These are phyloP conservation scores for Amanita jacksonii DNA, from an alignment of 768 basidiomycete genomes.

Conservation along the genomic window DNA sequence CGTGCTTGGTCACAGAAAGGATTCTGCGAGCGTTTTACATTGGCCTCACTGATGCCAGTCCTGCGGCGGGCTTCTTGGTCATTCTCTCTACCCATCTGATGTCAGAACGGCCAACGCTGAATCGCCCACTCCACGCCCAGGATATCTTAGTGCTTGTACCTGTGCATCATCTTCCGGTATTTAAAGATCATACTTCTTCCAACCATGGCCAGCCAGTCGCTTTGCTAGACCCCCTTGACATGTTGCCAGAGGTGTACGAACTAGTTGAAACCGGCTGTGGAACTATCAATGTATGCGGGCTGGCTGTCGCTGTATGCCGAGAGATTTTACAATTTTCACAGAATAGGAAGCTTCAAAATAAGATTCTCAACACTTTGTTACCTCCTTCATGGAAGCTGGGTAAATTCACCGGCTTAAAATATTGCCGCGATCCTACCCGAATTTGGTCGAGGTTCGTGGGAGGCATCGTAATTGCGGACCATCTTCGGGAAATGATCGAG, in stretches of 20 bases:
- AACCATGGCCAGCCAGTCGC: conserved; percentile 33
- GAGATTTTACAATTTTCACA: background rate
- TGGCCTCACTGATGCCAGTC: conserved; percentile 17
- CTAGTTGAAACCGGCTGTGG: conserved; percentile 4
- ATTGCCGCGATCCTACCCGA: conserved; percentile 23
- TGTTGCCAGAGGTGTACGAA: conserved; percentile 36
- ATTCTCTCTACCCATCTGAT: conserved; percentile 28
- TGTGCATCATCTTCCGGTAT: conserved; percentile 35
- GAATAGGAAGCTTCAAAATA: conserved; percentile 8
- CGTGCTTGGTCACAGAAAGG: conserved; percentile 40
- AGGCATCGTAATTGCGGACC: conserved; percentile 23
- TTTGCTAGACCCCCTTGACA: conserved; percentile 49
- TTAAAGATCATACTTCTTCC: conserved; percentile 19
- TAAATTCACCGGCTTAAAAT: conserved; percentile 15
- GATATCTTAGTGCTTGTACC: conserved; percentile 42
- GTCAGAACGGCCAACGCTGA: conserved; percentile 22
- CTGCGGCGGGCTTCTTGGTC: conserved; percentile 26
- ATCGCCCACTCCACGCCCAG: conserved; percentile 23
- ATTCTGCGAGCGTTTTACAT: conserved; percentile 35
- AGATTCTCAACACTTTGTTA: conserved; percentile 23
- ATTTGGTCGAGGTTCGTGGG: conserved; percentile 37
- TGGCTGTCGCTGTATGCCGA: too few relatives aligned
- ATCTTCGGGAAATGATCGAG: conserved; percentile 24
- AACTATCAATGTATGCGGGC: conserved; percentile 8
- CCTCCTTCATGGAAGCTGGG: conserved; percentile 32